A percentile compares a stretch with the other conserved stretches of the same genome.
Conservation (phyloP, 2,329 filamentous ascomycete species). For the Triangularia setosa region DNA sequence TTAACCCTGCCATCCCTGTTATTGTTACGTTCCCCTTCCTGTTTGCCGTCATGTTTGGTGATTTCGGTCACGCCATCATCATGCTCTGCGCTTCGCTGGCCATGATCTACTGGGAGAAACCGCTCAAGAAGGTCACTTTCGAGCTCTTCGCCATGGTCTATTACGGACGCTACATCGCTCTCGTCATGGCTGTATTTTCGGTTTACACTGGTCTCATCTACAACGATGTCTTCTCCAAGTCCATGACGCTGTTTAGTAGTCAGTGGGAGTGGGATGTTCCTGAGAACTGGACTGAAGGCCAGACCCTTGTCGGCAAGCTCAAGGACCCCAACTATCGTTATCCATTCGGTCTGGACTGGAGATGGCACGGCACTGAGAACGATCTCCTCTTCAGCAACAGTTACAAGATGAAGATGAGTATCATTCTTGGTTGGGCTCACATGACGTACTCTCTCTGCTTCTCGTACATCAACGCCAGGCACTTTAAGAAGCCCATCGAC, state of each 20-base stretch:
- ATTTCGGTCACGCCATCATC: constrained; percentile 88
- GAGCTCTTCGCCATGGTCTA: constrained; percentile 98
- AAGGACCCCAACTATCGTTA: constrained; percentile 70
- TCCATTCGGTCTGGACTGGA: constrained; percentile 92
- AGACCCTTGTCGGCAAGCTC: constrained; percentile 63
- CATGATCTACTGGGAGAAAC: constrained; percentile 97
- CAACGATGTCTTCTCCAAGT: constrained; percentile 95
- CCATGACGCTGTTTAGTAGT: constrained; percentile 81
- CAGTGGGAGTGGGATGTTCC: constrained; percentile 80
- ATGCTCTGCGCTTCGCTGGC: constrained; percentile 79
- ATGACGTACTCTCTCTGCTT: constrained; percentile 98
- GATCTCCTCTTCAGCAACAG: constrained; percentile 94
- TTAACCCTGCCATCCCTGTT: constrained; percentile 92
- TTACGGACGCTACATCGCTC: constrained; percentile 96
- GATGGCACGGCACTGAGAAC: constrained; percentile 95
- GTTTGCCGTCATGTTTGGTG: constrained; percentile 99
- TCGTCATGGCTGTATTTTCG: constrained; percentile 97
- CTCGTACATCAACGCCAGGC: constrained; percentile 85
- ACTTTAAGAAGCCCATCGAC: constrained; percentile 93
- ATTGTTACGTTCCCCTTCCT: constrained; percentile 99
- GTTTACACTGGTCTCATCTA: constrained; percentile 97
- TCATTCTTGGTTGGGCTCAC: constrained; percentile 93
- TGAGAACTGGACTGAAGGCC: constrained; percentile 59
- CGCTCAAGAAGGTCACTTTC: constrained; percentile 84
- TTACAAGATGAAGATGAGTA: constrained; percentile 99